Base-by-base conservation (phyloP, 495 filamentous ascomycete genomes). In the Hypoxylon fragiforme region DNA sequence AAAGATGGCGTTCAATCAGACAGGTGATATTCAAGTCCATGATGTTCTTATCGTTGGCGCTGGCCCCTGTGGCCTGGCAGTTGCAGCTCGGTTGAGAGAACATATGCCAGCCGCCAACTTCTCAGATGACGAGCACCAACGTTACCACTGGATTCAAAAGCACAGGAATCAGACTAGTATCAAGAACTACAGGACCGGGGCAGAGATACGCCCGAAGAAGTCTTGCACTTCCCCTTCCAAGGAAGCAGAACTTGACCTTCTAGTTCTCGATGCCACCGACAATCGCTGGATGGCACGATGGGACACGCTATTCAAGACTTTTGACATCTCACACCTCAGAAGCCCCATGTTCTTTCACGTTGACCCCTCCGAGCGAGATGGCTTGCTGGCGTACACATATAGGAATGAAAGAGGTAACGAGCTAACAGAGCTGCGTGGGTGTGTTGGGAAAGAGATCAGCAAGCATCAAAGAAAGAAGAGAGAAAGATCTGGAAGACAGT, bases 341-440 rank as follows among this genome's bases (percentile, higher is more conserved):
- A 85, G 82, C 57, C 83, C 81, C 12, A 85, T 86, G 83, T 85
- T 86, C 58, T 85, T 85, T 55, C 83, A 87, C 67, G 68, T 83
- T 14, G 83, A 86, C 52, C 83, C 83, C 0, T 73, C 79, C 1
- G 83, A 87, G 64, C 76, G 83, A 4, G 83, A 86, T 70, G 80
- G 80, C 2, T 68, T 86, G 60, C 55, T 86, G 30, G 80, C 77
- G n/a, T 83, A 81, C 69, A 75, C 81, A 0, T 77, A 80, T 44
- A 72, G 77, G 49, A 70, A 71, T 26, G 76, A 72, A 0, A 60
- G 79, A 12, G 74, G 78, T 37, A 57, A 62, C 4, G 80, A 85
- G 51, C 54, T 84, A 9, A 74, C 71, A 61, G 81, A 85, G 69
- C 79, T 87, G 42, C 65, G 73, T 0, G 77, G 77, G 7, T 85